Evolutionary conservation across 78 protist species (phyloP), one percentile per base, ranked within the genome.

Genomic region (Bigelowiella natans): DNA sequence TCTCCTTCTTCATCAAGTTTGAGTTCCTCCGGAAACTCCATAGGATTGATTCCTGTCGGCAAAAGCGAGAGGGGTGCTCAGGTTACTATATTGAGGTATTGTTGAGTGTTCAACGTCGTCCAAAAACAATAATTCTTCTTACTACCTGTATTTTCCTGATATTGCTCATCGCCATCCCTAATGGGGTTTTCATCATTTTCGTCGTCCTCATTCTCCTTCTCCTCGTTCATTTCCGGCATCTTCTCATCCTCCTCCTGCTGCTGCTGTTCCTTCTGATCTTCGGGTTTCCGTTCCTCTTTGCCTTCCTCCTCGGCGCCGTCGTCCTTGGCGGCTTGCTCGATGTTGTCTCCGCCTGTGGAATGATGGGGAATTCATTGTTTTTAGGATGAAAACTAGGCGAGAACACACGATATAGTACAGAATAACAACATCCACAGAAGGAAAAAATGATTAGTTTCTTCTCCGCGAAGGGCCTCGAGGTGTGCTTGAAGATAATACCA

Each of bases 151-250:
- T 51, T 51, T 18, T 51, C 73, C 73, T 51, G 34, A 51, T 26
- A 51, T 18, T 51, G 73, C 18, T 51, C 73, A 51, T 51, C 73
- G 7, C 73, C 73, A 51, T 51, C 73, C 34, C 18, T 51, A 51
- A 51, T 51, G n/a, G n/a, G n/a, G n/a, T 31, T 85, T 11, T 29
- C 3, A n/a, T 88, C 91, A 85, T 89, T 36, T 30, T 92, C 88
- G 39, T 92, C 1, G 34, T 30, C 93, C 0, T n/a, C 92, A 0
- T 11, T 63, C 85, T 86, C 88, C 1, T 90, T 89, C 36, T 90
- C n/a, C 7, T 93, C 94, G 38, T 36, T 7, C 37, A 2, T 39
- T n/a, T 94, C 90, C 1, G 83, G 91, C 1, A 89, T 89, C 36
- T 40, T 73, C 39, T 36, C 39, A 34, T 37, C 36, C 38, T 88